Conservation (phyloP, 345 rosid genomes). For the Raphanus sativus region DNA sequence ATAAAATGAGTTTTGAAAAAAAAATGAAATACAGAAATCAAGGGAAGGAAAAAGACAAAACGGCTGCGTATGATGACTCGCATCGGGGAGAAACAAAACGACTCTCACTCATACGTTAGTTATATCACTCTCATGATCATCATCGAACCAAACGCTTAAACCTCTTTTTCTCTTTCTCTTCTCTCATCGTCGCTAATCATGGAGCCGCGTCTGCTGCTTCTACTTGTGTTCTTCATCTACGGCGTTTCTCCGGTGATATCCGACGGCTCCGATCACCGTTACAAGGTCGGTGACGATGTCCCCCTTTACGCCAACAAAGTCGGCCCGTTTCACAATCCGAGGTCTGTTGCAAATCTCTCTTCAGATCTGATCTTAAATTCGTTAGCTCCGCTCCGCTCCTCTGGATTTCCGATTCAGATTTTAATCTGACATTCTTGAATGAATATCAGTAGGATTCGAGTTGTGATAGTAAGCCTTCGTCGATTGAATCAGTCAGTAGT, state of each 20-base stretch:
- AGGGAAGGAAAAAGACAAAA: neutral
- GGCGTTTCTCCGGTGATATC: neutral
- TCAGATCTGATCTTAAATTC: neutral
- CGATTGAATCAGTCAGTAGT: neutral
- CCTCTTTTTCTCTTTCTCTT: neutral
- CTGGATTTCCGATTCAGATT: neutral
- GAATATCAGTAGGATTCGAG: neutral
- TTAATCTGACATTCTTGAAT: neutral
- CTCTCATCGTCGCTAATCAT: neutral
- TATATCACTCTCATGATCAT: neutral
- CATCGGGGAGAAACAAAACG: neutral
- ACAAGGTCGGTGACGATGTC: neutral
- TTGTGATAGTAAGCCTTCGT: neutral
- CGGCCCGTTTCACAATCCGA: neutral
- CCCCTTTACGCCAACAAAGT: neutral
- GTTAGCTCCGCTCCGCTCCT: neutral
- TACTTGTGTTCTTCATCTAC: neutral
- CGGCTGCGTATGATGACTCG: neutral
- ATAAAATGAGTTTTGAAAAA: too few species aligned
- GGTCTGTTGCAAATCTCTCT: neutral
- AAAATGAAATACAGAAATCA: neutral
- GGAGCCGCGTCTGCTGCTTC: neutral
- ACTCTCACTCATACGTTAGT: neutral
- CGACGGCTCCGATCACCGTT: neutral
- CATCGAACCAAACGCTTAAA: neutral